phyloP scores from a whole-genome alignment of 805 yeast species.

The Ogataea philodendri region DNA sequence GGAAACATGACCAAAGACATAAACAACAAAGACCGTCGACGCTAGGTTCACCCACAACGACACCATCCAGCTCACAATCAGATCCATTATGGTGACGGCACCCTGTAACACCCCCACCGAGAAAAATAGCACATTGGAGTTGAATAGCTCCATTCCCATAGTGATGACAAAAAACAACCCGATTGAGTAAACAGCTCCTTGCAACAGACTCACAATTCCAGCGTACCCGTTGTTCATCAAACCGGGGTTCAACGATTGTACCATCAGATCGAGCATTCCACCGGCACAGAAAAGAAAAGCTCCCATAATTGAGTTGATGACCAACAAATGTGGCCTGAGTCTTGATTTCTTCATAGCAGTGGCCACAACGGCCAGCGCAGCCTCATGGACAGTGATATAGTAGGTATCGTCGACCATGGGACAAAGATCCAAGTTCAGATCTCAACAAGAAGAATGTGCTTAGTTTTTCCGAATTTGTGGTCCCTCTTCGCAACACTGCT shows the following conservation, averaged over 20 bases:
- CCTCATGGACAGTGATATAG: conserved; percentile 74
- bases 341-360: conserved; percentile 82
- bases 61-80: conserved; percentile 61
- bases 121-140: conserved; percentile 71
- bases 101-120: conserved; percentile 66
- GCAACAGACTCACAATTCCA: conserved; percentile 53
- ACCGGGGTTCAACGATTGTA: conserved; percentile 51
- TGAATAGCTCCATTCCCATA: conserved; percentile 74
- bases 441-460: no score
- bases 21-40: conserved; percentile 63
- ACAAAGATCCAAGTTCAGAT: no score
- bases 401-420: conserved; percentile 45
- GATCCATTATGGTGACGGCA: conserved; percentile 64
- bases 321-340: conserved; percentile 55
- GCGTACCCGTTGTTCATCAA: conserved; percentile 40
- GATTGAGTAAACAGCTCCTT: conserved; percentile 64
- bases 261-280: conserved; percentile 63
- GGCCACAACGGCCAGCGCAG: conserved; percentile 82
- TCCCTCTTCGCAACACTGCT: conserved; percentile 6
- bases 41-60: conserved; percentile 68
- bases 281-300: conserved; percentile 70
- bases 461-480: conserved; percentile 6
- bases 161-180: conserved; percentile 74
- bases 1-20: conserved; percentile 58
- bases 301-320: conserved; percentile 65